Percentiles rank a stretch among this genome's conserved stretches.
Evolutionary conservation across 371 early-diverging fungal genomes (phyloP).

Genomic region (Neoconidiobolus thromboides): DNA sequence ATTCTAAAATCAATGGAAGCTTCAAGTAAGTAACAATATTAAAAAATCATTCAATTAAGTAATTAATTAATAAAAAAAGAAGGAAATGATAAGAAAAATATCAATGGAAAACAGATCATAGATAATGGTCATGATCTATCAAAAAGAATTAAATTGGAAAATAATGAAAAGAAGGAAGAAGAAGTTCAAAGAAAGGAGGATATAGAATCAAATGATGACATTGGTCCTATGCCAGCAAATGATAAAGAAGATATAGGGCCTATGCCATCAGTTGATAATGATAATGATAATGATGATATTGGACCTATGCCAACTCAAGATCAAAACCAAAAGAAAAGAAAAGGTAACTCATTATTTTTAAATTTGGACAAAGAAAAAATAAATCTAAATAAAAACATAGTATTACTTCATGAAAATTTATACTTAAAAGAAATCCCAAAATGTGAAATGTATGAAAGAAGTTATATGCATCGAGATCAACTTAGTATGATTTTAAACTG

Average conservation of each 20-base stretch:
- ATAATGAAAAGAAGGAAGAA: too few species aligned
- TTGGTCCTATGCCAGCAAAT: not conserved
- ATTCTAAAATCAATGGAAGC: too few species aligned
- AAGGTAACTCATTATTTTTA: not conserved
- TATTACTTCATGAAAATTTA: constrained; percentile 49
- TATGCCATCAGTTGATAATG: not conserved
- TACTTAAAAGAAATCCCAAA: constrained; percentile 57
- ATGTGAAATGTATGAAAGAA: constrained; percentile 77
- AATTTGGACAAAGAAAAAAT: not conserved
- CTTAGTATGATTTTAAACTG: constrained; percentile 59
- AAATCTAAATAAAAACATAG: constrained; percentile 11
- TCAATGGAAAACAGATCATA: too few species aligned
- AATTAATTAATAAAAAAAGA: too few species aligned
- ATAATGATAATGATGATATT: not conserved
- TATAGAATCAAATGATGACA: not conserved
- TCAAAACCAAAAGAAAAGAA: not conserved
- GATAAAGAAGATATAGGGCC: not conserved
- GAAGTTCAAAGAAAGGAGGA: not conserved
- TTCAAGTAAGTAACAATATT: too few species aligned
- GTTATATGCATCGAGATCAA: constrained; percentile 87
- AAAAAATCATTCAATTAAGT: too few species aligned
- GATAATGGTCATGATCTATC: too few species aligned
- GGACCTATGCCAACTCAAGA: not conserved
- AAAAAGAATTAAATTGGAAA: too few species aligned
- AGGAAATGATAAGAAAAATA: too few species aligned